Evolutionary conservation across 345 rosid species (phyloP).

Genomic region (Sonneratia caseolaris): DNA sequence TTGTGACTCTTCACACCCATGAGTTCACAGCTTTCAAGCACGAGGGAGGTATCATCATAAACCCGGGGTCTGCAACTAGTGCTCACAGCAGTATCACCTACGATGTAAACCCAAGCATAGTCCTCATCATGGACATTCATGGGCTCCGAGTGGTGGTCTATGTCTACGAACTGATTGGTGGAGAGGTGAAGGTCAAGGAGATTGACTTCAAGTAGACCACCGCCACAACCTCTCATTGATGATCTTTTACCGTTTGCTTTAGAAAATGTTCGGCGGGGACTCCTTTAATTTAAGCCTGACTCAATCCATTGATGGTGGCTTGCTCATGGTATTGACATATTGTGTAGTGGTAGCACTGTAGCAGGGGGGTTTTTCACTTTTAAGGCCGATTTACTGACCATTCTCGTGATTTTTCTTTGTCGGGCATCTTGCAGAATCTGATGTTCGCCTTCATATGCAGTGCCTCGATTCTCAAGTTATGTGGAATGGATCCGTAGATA

Average conservation of each 20-base stretch:
- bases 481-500: too few species aligned
- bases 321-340: neutral
- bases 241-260: neutral
- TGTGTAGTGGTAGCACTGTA: neutral
- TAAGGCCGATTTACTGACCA: neutral
- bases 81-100: slow-evolving; percentile 81
- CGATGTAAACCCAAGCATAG: slow-evolving; percentile 87
- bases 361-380: too few species aligned
- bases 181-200: slow-evolving; percentile 94
- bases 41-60: slow-evolving; percentile 89
- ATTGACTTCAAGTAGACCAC: slow-evolving; percentile 87
- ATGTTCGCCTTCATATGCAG: neutral
- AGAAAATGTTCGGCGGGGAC: neutral
- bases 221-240: slow-evolving; percentile 21
- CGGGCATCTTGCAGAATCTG: neutral
- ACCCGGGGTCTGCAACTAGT: slow-evolving; percentile 95
- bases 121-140: slow-evolving; percentile 81
- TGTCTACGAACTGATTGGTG: slow-evolving; percentile 86
- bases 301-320: neutral
- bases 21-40: slow-evolving; percentile 97
- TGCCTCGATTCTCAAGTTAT: neutral
- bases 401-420: neutral
- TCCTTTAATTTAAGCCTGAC: neutral
- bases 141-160: slow-evolving; percentile 88
- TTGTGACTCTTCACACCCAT: slow-evolving; percentile 90